Evolutionary conservation across 768 basidiomycete species (phyloP).

Genomic region (Boletus huronensis): DNA sequence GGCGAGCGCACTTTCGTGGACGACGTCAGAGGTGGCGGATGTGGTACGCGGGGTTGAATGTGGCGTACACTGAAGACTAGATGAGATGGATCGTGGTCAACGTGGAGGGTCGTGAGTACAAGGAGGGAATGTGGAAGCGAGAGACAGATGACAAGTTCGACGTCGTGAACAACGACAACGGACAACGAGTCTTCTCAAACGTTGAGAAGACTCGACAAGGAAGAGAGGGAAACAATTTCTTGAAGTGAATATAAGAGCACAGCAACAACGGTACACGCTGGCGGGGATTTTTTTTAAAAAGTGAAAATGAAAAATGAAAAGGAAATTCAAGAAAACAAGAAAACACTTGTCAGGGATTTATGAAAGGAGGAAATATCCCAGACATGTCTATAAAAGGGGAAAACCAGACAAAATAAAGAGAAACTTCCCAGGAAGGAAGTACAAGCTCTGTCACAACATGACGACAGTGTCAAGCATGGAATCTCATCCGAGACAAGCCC

Average conservation of each 20-base stretch:
- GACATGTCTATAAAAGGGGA: conserved; percentile 20
- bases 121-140: conserved; percentile 24
- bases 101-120: conserved; percentile 35
- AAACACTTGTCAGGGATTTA: conserved; percentile 1
- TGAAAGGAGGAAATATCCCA: background rate
- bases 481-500: conserved; percentile 26
- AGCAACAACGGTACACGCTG: conserved; percentile 19
- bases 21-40: conserved; percentile 27
- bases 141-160: conserved; percentile 13
- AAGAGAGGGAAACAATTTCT: conserved; percentile 20
- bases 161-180: conserved; percentile 24
- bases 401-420: conserved; percentile 4
- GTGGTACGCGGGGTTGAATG: conserved; percentile 35
- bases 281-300: conserved; percentile 10
- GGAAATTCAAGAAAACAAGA: background rate
- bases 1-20: conserved; percentile 38
- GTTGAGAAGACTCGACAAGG: conserved; percentile 23
- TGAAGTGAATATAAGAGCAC: conserved; percentile 35
- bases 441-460: conserved; percentile 16
- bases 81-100: conserved; percentile 38
- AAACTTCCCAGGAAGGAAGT: conserved; percentile 4
- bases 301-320: conserved; percentile 7
- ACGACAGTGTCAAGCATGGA: conserved; percentile 15
- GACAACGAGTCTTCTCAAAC: conserved; percentile 21
- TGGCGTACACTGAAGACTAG: conserved; percentile 26